Conservation (phyloP, 192 early-diverging fungal genomes). For the Coemansia sp. region DNA sequence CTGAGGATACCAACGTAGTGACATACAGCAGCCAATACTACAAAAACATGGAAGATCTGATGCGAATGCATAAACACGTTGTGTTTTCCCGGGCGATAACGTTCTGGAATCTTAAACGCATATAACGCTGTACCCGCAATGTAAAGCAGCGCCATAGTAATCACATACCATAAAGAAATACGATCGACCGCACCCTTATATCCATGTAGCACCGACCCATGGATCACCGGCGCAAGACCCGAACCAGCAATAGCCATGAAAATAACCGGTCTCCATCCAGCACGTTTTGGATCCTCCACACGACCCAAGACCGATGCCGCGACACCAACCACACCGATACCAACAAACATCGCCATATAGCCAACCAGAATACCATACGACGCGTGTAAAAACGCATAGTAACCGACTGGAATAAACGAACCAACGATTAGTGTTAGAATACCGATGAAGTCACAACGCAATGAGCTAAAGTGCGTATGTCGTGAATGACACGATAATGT, state of each 20-base stretch:
- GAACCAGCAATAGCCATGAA: slow-evolving; percentile 80
- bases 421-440: slow-evolving; percentile 79
- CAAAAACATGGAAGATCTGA: slow-evolving; percentile 90
- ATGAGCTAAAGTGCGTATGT: slow-evolving; percentile 36
- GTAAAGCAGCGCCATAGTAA: slow-evolving; percentile 74
- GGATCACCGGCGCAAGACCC: slow-evolving; percentile 74
- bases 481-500: slow-evolving; percentile 80
- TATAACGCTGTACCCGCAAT: slow-evolving; percentile 83
- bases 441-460: slow-evolving; percentile 88
- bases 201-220: slow-evolving; percentile 68
- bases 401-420: slow-evolving; percentile 53
- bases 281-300: slow-evolving; percentile 72
- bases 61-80: slow-evolving; percentile 79
- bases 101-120: slow-evolving; percentile 76
- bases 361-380: slow-evolving; percentile 48
- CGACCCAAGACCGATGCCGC: slow-evolving; percentile 59
- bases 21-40: slow-evolving; percentile 69
- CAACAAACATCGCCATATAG: slow-evolving; percentile 65
- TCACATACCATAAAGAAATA: slow-evolving; percentile 66
- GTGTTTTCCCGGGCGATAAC: slow-evolving; percentile 78
- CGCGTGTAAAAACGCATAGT: slow-evolving; percentile 59
- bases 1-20: slow-evolving; percentile 75
- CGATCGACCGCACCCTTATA: slow-evolving; percentile 53
- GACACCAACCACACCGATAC: slow-evolving; percentile 67
- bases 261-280: slow-evolving; percentile 70